A percentile compares a stretch with the other conserved stretches of the same genome.
Evolutionary conservation across 805 yeast genomes (phyloP).

Genomic region (Myxozyma kluyveri): DNA sequence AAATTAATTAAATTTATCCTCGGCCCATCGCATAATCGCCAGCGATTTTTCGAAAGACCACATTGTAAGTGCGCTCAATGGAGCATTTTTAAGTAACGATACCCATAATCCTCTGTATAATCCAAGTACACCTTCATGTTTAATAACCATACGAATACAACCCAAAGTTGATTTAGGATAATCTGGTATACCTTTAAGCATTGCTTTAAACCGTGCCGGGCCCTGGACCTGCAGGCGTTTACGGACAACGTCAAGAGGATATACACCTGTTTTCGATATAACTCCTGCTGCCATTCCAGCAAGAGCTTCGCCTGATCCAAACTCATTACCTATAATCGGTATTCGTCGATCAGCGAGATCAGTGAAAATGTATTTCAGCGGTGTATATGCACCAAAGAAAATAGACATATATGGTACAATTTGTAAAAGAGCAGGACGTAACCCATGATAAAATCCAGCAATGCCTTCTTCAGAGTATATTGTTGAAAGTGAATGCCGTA

Average conservation of each 20-base stretch:
- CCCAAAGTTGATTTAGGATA: constrained; percentile 34
- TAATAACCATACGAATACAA: constrained; percentile 44
- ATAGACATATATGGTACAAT: constrained; percentile 70
- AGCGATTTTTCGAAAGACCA: constrained; percentile 56
- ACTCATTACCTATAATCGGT: constrained; percentile 3
- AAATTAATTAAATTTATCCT: no score
- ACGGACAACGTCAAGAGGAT: constrained; percentile 83
- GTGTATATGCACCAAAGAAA: constrained; percentile 45
- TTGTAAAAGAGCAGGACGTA: constrained; percentile 52
- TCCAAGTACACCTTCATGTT: constrained; percentile 61
- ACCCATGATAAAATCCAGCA: constrained; percentile 51
- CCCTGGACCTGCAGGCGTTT: constrained; percentile 69
- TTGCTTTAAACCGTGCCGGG: constrained; percentile 29
- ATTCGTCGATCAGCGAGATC: not conserved
- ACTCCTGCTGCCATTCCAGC: constrained; percentile 78
- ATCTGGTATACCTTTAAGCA: constrained; percentile 14
- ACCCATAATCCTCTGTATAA: constrained; percentile 72
- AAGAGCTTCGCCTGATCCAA: constrained; percentile 46
- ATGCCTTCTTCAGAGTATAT: constrained; percentile 46
- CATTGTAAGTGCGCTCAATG: constrained; percentile 60
- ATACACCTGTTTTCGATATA: constrained; percentile 66
- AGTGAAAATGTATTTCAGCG: constrained; percentile 5
- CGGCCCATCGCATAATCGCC: constrained; percentile 29
- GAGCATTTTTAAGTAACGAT: constrained; percentile 74
- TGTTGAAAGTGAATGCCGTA: constrained; percentile 35